Evolutionary conservation across 23 red algal genomes (phyloP).

Genomic region (Gracilaria caudata): DNA sequence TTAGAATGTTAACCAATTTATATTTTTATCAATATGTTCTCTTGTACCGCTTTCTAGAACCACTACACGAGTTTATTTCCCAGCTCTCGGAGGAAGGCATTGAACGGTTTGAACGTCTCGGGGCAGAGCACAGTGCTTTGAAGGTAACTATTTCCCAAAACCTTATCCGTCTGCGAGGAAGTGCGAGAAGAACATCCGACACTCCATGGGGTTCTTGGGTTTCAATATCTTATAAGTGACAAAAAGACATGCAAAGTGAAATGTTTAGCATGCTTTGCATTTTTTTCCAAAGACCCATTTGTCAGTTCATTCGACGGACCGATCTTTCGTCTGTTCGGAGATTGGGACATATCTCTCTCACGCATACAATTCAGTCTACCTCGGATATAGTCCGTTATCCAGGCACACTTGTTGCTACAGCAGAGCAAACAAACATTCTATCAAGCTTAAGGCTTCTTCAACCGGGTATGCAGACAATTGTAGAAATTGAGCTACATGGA

Average conservation of each 20-base stretch:
- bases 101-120: not conserved
- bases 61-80: not conserved
- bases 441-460: not conserved
- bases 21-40: not conserved
- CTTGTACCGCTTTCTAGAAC: not conserved
- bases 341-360: not conserved
- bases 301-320: not conserved
- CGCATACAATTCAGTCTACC: not conserved
- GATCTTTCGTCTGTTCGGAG: not conserved
- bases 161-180: not conserved
- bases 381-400: not conserved
- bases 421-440: not conserved
- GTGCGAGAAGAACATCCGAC: not conserved
- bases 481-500: not conserved
- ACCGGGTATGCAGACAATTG: not conserved
- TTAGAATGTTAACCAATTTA: not conserved
- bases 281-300: not conserved
- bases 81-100: not conserved
- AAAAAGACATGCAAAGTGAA: not conserved
- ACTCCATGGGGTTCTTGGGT: not conserved
- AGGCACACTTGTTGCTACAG: not conserved
- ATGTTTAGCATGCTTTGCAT: not conserved
- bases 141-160: not conserved
- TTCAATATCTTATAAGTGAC: not conserved
- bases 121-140: not conserved